Evolutionary conservation across 2,329 filamentous ascomycete species (phyloP).

Genomic region (Cercospora janseana): DNA sequence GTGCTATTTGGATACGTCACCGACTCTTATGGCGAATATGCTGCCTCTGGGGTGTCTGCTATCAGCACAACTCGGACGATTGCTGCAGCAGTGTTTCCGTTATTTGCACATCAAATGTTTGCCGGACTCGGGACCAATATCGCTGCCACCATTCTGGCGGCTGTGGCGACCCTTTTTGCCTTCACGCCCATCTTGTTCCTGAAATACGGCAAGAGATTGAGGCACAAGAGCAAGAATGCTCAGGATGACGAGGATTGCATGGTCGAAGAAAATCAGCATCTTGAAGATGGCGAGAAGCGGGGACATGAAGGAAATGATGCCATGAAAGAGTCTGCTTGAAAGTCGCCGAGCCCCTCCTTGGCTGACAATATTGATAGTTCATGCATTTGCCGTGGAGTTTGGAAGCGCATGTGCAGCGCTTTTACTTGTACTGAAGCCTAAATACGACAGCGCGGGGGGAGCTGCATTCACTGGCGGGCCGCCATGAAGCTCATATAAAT

Average conservation of each 20-base stretch:
- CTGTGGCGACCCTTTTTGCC: constrained; percentile 41
- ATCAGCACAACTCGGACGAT: constrained; percentile 58
- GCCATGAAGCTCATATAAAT: constrained; percentile 8
- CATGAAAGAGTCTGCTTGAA: not conserved
- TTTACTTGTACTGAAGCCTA: too few species aligned
- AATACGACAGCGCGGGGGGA: too few species aligned
- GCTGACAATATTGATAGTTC: too few species aligned
- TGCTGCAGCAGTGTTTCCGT: constrained; percentile 56
- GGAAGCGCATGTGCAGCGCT: not conserved
- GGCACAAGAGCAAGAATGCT: constrained; percentile 23
- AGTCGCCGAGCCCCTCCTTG: too few species aligned
- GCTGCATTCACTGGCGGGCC: not conserved
- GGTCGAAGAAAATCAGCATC: constrained; percentile 22
- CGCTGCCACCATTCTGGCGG: constrained; percentile 33
- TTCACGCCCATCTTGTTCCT: constrained; percentile 28
- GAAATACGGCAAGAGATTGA: constrained; percentile 15
- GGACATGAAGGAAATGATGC: not conserved
- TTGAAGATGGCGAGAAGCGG: constrained; percentile 16
- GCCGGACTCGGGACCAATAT: constrained; percentile 46
- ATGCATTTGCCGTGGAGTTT: not conserved
- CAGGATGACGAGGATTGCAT: constrained; percentile 18
- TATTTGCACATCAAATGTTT: constrained; percentile 59
- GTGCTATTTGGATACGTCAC: constrained; percentile 57
- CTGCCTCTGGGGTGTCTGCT: constrained; percentile 57
- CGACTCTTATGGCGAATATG: constrained; percentile 58